A percentile compares a stretch with the other conserved stretches of the same genome.
Conservation (phyloP, 345 rosid species). For the Arabidopsis arenosa region DNA sequence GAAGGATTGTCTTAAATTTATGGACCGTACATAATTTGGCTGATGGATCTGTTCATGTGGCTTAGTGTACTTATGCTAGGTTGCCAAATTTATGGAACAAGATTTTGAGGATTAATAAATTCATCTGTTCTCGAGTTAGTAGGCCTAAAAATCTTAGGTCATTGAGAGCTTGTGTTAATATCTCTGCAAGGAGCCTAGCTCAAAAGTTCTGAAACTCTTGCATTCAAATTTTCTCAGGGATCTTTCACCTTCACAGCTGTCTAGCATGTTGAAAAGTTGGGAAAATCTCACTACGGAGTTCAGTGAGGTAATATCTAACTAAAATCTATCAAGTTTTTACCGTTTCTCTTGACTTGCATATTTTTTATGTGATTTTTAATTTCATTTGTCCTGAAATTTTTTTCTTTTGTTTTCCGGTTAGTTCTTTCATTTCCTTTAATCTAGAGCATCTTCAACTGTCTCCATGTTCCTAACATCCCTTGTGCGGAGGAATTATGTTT, state of each 20-base stretch:
- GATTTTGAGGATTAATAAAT: slow-evolving; percentile 7
- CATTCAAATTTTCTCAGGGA: slow-evolving; percentile 61
- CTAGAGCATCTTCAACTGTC: slow-evolving; percentile 6
- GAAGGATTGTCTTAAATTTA: slow-evolving; percentile 16
- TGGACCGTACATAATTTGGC: slow-evolving; percentile 1
- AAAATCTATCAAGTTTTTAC: neutral
- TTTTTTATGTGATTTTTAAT: neutral
- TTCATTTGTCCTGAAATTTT: neutral
- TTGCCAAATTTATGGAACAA: slow-evolving; percentile 13
- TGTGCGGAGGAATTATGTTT: neutral
- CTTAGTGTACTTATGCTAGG: slow-evolving; percentile 8
- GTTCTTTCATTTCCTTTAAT: slow-evolving; percentile 30
- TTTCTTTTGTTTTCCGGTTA: neutral
- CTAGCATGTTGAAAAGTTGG: slow-evolving; percentile 68
- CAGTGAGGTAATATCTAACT: slow-evolving; percentile 58
- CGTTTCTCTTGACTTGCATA: slow-evolving; percentile 20
- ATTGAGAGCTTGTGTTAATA: slow-evolving; percentile 21
- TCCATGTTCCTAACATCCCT: slow-evolving; percentile 26
- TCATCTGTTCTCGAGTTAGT: slow-evolving; percentile 19
- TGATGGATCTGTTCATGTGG: slow-evolving; percentile 17
- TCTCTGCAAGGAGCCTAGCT: slow-evolving; percentile 24
- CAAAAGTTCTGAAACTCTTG: slow-evolving; percentile 40
- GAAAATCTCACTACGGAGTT: slow-evolving; percentile 56
- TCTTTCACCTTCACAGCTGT: slow-evolving; percentile 61
- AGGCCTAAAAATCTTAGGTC: slow-evolving; percentile 4